Evolutionary conservation across 1,284 basidiomycete species (phyloP).

Genomic region (Somion occarium): DNA sequence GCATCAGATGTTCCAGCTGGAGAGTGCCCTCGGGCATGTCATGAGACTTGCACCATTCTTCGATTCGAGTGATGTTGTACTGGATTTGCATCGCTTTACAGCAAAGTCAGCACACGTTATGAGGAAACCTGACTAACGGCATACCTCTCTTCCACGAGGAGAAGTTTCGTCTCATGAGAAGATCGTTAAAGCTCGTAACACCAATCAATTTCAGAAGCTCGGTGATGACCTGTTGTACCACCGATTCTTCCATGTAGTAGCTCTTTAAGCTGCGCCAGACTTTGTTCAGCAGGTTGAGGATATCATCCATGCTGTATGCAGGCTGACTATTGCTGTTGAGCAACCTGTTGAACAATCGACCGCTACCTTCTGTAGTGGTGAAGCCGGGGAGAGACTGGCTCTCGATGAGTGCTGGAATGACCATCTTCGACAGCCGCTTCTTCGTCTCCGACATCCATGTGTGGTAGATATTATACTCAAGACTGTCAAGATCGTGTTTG

Average conservation of each 20-base stretch:
- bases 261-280: slow-evolving; percentile 98
- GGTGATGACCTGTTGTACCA: slow-evolving; percentile 95
- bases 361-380: slow-evolving; percentile 91
- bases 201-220: slow-evolving; percentile 96
- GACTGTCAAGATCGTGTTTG: slow-evolving; percentile 96
- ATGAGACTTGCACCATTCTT: slow-evolving; percentile 96
- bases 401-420: slow-evolving; percentile 96
- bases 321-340: slow-evolving; percentile 83
- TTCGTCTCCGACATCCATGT: slow-evolving; percentile 99
- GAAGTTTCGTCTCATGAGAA: slow-evolving; percentile 98
- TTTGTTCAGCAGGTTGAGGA: slow-evolving; percentile 94
- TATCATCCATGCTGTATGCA: slow-evolving; percentile 98
- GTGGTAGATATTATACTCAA: slow-evolving; percentile 99
- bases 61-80: slow-evolving; percentile 97
- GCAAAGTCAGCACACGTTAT: background rate
- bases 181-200: slow-evolving; percentile 97
- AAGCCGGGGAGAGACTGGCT: slow-evolving; percentile 98
- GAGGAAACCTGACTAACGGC: slow-evolving; percentile 19
- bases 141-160: slow-evolving; percentile 98
- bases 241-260: slow-evolving; percentile 98
- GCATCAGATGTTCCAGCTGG: slow-evolving; percentile 98
- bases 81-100: slow-evolving; percentile 96
- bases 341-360: slow-evolving; percentile 91
- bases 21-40: slow-evolving; percentile 99
- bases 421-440: slow-evolving; percentile 96